A percentile compares a stretch with the other conserved stretches of the same genome.
Evolutionary conservation across 345 rosid genomes (phyloP).

Genomic region (Citrus maxima): DNA sequence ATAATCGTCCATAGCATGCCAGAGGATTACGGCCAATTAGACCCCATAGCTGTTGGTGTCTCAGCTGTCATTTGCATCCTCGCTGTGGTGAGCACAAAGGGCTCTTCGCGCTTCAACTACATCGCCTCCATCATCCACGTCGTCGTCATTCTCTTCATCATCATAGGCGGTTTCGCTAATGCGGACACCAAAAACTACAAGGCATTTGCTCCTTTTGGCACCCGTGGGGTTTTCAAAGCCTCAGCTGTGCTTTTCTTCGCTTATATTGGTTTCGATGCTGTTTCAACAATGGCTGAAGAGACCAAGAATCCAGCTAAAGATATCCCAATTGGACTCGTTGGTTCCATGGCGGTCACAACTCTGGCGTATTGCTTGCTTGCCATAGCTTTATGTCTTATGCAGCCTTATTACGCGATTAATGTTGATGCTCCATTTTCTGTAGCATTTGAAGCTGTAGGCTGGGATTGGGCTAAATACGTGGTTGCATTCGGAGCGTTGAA

Average conservation of each 20-base stretch:
- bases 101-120: conserved; percentile 72
- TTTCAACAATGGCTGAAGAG: conserved; percentile 91
- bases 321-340: conserved; percentile 82
- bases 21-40: conserved; percentile 57
- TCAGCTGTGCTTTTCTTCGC: conserved; percentile 81
- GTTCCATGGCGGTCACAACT: conserved; percentile 61
- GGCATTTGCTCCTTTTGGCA: conserved; percentile 47
- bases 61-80: conserved; percentile 39
- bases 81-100: conserved; percentile 70
- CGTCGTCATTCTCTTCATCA: conserved; percentile 60
- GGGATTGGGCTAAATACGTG: conserved; percentile 82
- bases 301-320: conserved; percentile 76
- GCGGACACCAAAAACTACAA: conserved; percentile 54
- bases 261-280: conserved; percentile 81
- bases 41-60: conserved; percentile 68
- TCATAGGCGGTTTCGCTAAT: conserved; percentile 56
- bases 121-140: conserved; percentile 67
- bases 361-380: conserved; percentile 59
- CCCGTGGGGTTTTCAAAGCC: conserved; percentile 59
- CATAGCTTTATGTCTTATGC: conserved; percentile 57
- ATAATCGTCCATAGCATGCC: conserved; percentile 44
- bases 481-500: conserved; percentile 75
- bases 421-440: conserved; percentile 68
- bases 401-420: conserved; percentile 41
- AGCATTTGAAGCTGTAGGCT: conserved; percentile 61